Percentiles rank a stretch among this genome's conserved stretches.
phyloP scores from a whole-genome alignment of 2,329 filamentous ascomycete species.

The Claviceps citrina region DNA sequence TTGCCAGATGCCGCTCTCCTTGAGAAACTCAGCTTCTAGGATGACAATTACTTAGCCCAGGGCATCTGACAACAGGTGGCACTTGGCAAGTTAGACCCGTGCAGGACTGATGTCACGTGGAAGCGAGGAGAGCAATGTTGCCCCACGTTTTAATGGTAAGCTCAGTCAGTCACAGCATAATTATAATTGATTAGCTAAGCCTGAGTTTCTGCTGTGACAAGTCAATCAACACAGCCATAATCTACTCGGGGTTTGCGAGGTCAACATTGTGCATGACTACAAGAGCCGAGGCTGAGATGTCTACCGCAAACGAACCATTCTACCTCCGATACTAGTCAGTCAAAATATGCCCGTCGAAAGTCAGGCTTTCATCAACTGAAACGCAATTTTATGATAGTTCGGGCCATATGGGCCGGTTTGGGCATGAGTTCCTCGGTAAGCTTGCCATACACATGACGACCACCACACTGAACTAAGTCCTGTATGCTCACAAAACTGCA shows the following conservation, averaged over 20 bases:
- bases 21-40: conserved; percentile 13
- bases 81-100: conserved; percentile 3
- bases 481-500: conserved; percentile 22
- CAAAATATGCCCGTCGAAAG: too few relatives aligned
- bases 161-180: neutral
- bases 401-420: conserved; percentile 91
- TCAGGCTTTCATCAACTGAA: too few relatives aligned
- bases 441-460: neutral
- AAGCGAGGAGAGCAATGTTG: neutral
- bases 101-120: conserved; percentile 4
- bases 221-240: neutral
- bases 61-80: conserved; percentile 4
- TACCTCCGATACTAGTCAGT: conserved; percentile 95
- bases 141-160: neutral
- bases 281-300: conserved; percentile 27
- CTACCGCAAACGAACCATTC: conserved; percentile 64
- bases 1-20: conserved; percentile 10
- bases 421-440: conserved; percentile 89
- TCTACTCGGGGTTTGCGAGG: neutral
- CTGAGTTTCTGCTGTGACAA: neutral
- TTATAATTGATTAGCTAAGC: conserved; percentile 1
- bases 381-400: too few relatives aligned
- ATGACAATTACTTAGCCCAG: conserved; percentile 2
- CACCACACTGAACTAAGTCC: neutral
- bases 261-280: neutral